A percentile compares a stretch with the other conserved stretches of the same genome.
These are phyloP conservation scores for Tephrocybe sp. DNA, from an alignment of 768 basidiomycete species.

Conservation along the genomic window DNA sequence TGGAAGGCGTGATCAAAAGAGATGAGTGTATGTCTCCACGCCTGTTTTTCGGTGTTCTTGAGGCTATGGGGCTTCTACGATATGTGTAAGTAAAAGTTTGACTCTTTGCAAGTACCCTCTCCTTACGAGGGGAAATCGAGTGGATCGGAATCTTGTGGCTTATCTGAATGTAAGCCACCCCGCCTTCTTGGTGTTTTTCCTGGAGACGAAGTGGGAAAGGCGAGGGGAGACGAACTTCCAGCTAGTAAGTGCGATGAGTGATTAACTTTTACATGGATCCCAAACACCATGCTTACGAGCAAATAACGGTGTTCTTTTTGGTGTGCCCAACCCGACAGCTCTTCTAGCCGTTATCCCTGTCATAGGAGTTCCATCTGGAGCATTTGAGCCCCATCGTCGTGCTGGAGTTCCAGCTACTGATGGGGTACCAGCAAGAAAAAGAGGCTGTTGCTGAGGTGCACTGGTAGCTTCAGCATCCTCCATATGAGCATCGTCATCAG, in stretches of 20 bases:
- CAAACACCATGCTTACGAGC: constrained; percentile 35
- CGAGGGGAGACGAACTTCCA: constrained; percentile 61
- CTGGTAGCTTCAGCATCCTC: constrained; percentile 23
- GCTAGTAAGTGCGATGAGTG: constrained; percentile 27
- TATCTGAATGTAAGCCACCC: constrained; percentile 33
- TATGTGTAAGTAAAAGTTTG: neutral
- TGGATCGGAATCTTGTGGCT: constrained; percentile 57
- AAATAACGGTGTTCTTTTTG: constrained; percentile 53
- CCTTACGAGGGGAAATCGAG: constrained; percentile 70
- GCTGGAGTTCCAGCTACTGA: constrained; percentile 47
- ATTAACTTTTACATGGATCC: constrained; percentile 4
- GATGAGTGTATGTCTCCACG: constrained; percentile 93
- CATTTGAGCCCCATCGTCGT: constrained; percentile 34
- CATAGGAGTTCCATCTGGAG: constrained; percentile 46
- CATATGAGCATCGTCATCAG: constrained; percentile 56
- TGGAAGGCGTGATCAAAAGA: constrained; percentile 51
- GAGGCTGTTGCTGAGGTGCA: constrained; percentile 39
- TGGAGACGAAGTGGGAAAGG: constrained; percentile 64
- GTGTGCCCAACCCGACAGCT: constrained; percentile 39
- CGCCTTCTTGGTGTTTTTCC: constrained; percentile 43
- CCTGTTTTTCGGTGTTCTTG: constrained; percentile 65
- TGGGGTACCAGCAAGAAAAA: constrained; percentile 56
- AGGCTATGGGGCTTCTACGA: constrained; percentile 47
- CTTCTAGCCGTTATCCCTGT: constrained; percentile 43
- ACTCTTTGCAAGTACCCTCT: neutral